Conservation (phyloP, 768 basidiomycete genomes). For the Suillus discolor region DNA sequence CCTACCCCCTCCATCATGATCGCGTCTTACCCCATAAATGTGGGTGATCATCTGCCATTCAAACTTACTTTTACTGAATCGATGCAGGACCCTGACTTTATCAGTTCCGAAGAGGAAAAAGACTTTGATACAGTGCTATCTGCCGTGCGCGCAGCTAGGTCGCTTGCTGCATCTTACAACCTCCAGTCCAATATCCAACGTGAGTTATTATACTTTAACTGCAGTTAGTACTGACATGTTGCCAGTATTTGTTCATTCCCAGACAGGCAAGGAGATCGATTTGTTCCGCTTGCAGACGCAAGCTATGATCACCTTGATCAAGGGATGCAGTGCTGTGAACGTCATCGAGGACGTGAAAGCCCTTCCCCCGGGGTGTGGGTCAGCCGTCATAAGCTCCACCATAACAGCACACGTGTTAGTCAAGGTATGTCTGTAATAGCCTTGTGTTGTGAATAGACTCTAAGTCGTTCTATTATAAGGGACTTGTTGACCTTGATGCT, state of each 20-base stretch:
- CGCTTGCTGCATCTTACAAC: constrained; percentile 87
- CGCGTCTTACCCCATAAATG: constrained; percentile 76
- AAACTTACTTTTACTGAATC: background rate
- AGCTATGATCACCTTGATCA: constrained; percentile 82
- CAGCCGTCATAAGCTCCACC: constrained; percentile 73
- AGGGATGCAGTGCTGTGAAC: constrained; percentile 79
- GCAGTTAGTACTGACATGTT: constrained; percentile 9
- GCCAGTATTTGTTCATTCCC: constrained; percentile 77
- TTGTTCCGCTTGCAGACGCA: constrained; percentile 73
- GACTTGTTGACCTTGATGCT: constrained; percentile 84
- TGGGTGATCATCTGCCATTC: constrained; percentile 40
- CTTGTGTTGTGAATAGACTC: background rate
- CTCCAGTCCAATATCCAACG: constrained; percentile 84
- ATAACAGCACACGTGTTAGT: constrained; percentile 84
- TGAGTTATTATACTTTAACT: constrained; percentile 34
- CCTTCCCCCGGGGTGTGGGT: constrained; percentile 88
- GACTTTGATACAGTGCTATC: constrained; percentile 86
- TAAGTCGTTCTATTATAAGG: constrained; percentile 46
- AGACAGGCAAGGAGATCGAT: constrained; percentile 59
- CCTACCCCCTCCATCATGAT: constrained; percentile 88
- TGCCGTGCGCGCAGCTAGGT: constrained; percentile 77
- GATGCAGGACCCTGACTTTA: constrained; percentile 58
- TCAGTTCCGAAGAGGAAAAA: constrained; percentile 73
- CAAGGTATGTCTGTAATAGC: constrained; percentile 53
- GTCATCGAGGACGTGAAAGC: constrained; percentile 58